Evolutionary conservation across 1,284 basidiomycete genomes (phyloP).

Genomic region (Cryptococcus sp.): DNA sequence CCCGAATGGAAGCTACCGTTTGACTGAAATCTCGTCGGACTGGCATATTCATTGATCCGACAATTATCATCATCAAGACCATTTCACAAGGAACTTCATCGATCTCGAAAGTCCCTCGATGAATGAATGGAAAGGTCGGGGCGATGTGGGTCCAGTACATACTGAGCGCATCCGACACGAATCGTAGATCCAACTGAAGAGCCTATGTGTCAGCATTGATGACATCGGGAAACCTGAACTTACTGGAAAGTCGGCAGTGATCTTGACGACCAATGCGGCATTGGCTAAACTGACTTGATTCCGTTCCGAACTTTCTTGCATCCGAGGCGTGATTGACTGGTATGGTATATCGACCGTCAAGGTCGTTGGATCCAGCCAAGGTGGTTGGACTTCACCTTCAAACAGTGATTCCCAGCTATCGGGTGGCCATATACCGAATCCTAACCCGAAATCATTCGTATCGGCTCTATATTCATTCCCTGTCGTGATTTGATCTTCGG

Average conservation of each 20-base stretch:
- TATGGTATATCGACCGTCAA: constrained; percentile 9
- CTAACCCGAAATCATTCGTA: too few relatives aligned
- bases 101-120: constrained; percentile 35
- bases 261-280: not conserved
- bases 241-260: constrained; percentile 16
- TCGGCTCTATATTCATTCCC: too few relatives aligned
- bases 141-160: constrained; percentile 33
- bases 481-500: too few relatives aligned
- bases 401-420: not conserved
- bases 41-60: constrained; percentile 19
- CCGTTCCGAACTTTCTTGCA: constrained; percentile 20
- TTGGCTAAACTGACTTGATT: constrained; percentile 8
- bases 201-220: constrained; percentile 8
- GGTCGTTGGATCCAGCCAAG: not conserved
- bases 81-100: constrained; percentile 27
- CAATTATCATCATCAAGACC: constrained; percentile 35
- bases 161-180: constrained; percentile 20
- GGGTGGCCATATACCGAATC: not conserved
- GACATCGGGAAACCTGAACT: constrained; percentile 4
- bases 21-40: constrained; percentile 10
- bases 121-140: constrained; percentile 39
- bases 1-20: constrained; percentile 23
- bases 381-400: not conserved
- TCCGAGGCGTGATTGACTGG: constrained; percentile 8
- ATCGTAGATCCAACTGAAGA: constrained; percentile 17